Percentiles rank a stretch among this genome's conserved stretches.
phyloP scores from a whole-genome alignment of 2,329 filamentous ascomycete genomes.

The Raffaelea ambrosiae region DNA sequence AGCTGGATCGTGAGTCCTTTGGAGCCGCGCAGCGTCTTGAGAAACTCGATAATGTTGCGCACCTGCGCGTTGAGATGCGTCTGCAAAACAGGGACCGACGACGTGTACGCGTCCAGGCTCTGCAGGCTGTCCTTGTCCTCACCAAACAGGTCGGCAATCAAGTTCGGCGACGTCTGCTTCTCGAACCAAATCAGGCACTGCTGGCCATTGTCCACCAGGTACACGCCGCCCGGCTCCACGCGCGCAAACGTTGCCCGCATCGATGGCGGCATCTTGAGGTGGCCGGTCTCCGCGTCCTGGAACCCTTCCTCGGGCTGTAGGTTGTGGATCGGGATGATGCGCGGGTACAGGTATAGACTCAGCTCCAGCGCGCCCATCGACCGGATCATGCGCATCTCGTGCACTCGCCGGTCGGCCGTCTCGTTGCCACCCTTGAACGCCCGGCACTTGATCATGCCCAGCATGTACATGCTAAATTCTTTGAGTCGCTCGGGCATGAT shows the following conservation, averaged over 20 bases:
- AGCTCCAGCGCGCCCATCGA: slow-evolving; percentile 81
- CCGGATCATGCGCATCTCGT: slow-evolving; percentile 85
- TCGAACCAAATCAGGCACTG: slow-evolving; percentile 89
- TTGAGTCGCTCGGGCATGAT: slow-evolving; percentile 94
- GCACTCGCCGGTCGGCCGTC: slow-evolving; percentile 79
- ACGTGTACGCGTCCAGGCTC: slow-evolving; percentile 71
- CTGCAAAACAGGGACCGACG: slow-evolving; percentile 71
- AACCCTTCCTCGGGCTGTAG: slow-evolving; percentile 84
- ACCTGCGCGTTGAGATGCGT: slow-evolving; percentile 93
- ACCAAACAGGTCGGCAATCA: slow-evolving; percentile 86
- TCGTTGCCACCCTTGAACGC: slow-evolving; percentile 92
- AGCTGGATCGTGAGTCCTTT: slow-evolving; percentile 87
- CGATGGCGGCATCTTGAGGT: slow-evolving; percentile 73
- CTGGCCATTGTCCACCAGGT: slow-evolving; percentile 93
- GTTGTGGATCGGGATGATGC: slow-evolving; percentile 87
- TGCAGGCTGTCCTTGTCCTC: slow-evolving; percentile 63
- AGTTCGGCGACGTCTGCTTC: slow-evolving; percentile 81
- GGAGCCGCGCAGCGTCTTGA: slow-evolving; percentile 69
- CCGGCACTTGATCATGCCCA: slow-evolving; percentile 79
- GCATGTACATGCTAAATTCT: slow-evolving; percentile 93
- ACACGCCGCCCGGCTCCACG: slow-evolving; percentile 87
- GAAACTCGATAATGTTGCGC: slow-evolving; percentile 83
- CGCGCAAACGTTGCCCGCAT: slow-evolving; percentile 78
- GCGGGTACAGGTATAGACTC: slow-evolving; percentile 87
- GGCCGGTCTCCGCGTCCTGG: slow-evolving; percentile 74